Base-by-base conservation (phyloP, 129 eudicot genomes). In the Tanacetum coccineum region DNA sequence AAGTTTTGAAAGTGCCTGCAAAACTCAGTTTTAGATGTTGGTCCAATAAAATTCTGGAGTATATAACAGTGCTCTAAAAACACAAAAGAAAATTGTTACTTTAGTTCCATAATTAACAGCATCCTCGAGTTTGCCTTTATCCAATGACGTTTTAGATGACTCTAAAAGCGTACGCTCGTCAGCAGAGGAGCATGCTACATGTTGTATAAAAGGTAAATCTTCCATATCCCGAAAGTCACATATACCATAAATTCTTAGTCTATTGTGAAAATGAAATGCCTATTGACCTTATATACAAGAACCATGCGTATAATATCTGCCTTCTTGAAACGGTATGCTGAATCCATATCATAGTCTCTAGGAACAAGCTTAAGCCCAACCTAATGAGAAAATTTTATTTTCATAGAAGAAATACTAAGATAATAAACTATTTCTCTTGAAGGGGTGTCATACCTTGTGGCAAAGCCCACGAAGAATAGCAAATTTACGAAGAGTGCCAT, bases 311-410 rank as follows among this genome's bases (percentile, higher is more conserved):
- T 80, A 60, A 92, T 82, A 73, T 92, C 98, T 26, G 83, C 15
- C 75, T 83, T 92, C 79, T 72, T 86, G 74, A 92, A 92, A 21
- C 96, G 98, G 59, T 62, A 81, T 60, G 88, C 76, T 1, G 95
- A 84, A 42, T 86, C 98, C 91, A 88, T 89, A 66, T 88, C 91
- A 71, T 92, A 92, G 80, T 92, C 98, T 74, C 87, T 85, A 0
- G 98, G 96, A 39, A 88, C 96, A 72, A 92, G 87, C 87, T 92
- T 96, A 53, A 92, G 96, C 40, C 98, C 98, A 74, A 88, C 96
- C 97, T 91, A 79, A 62, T 61, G 71, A 28, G 44, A 6, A 6
- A 4, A 58, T 42, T 58, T 58, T 9, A 26, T 5, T 21, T 26
- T 26, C 63, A 26, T 12, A 9, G 14, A 58, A 13, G 8, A 25